Evolutionary conservation across 2,329 filamentous ascomycete species (phyloP).

Genomic region (Beauveria australis): DNA sequence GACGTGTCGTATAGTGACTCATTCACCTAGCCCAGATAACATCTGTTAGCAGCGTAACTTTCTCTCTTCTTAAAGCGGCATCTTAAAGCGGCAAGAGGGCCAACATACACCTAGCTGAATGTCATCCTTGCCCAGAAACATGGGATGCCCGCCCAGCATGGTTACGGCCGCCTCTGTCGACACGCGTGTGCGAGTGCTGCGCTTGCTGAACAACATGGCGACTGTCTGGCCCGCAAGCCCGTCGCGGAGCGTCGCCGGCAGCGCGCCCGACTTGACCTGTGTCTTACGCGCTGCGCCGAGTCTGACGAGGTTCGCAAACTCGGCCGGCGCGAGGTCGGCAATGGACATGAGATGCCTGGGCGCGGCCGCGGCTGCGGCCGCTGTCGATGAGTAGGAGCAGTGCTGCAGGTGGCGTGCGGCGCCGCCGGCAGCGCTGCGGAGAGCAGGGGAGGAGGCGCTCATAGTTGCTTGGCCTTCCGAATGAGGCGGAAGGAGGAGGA

Average conservation of each 20-base stretch:
- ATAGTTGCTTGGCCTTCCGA: not conserved
- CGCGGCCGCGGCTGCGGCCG: constrained; percentile 14
- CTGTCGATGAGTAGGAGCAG: not conserved
- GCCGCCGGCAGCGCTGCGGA: not conserved
- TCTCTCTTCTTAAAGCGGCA: no score
- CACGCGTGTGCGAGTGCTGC: constrained; percentile 85
- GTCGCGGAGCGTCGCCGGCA: constrained; percentile 48
- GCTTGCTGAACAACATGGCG: constrained; percentile 95
- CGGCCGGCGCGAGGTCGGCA: constrained; percentile 68
- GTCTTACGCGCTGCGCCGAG: constrained; percentile 74
- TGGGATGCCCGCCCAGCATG: constrained; percentile 83
- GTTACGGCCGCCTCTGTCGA: constrained; percentile 87
- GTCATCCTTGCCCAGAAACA: constrained; percentile 94
- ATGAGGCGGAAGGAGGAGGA: not conserved
- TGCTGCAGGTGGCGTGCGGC: constrained; percentile 2
- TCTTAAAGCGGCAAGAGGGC: not conserved
- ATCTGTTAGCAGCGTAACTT: not conserved
- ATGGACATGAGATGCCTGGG: constrained; percentile 90
- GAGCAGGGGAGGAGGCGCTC: constrained; percentile 1
- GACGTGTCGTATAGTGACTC: constrained; percentile 92
- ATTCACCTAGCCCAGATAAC: constrained; percentile 53
- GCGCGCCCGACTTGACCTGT: constrained; percentile 58
- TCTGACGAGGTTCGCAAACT: constrained; percentile 73
- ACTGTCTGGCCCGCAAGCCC: constrained; percentile 70
- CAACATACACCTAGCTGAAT: constrained; percentile 79